Conservation (phyloP, 164 flowering plant species). For the Chimonanthus praecox region DNA sequence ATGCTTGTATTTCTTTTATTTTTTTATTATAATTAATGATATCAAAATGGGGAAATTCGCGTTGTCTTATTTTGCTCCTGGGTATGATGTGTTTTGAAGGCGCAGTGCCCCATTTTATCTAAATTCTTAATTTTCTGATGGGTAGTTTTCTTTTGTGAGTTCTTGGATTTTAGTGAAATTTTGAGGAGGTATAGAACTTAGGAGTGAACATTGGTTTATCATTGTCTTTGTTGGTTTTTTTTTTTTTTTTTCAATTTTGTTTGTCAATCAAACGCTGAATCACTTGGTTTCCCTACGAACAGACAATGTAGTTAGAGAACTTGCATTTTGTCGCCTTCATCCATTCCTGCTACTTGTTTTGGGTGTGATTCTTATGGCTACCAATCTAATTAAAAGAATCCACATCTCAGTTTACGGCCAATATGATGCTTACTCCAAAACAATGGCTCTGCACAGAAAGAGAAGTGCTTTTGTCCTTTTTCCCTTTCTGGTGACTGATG, state of each 20-base stretch:
- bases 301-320: neutral
- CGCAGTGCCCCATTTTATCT: too few species aligned
- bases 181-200: neutral
- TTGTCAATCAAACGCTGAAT: neutral
- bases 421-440: too few species aligned
- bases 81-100: too few species aligned
- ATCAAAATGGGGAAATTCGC: too few species aligned
- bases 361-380: neutral
- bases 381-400: too few species aligned
- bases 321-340: neutral
- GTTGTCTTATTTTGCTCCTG: too few species aligned
- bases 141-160: neutral
- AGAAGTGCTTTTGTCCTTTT: too few species aligned
- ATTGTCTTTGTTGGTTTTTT: neutral
- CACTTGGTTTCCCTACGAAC: neutral
- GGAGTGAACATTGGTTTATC: neutral
- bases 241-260: neutral
- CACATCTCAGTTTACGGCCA: too few species aligned
- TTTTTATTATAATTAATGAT: neutral
- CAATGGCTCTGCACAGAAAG: too few species aligned
- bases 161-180: neutral
- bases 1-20: neutral
- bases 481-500: too few species aligned
- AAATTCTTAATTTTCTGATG: neutral
- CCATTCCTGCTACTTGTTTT: neutral